Conservation (phyloP, 257 asterid species). For the Coffea canephora region DNA sequence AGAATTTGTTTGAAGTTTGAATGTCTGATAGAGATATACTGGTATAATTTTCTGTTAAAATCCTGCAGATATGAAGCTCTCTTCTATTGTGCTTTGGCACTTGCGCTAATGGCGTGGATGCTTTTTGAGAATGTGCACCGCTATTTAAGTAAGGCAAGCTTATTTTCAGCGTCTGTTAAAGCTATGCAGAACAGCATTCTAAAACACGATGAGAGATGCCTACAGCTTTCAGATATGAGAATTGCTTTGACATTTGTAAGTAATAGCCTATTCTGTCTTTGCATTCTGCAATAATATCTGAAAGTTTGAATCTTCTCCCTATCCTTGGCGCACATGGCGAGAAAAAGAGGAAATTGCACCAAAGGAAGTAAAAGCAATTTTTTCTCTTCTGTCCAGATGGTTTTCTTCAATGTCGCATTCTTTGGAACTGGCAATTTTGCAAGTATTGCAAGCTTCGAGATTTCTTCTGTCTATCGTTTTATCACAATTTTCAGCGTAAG, state of each 20-base stretch:
- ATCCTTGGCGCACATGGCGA: background rate
- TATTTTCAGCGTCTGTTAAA: slow-evolving; percentile 40
- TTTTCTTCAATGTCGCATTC: slow-evolving; percentile 92
- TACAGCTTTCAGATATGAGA: slow-evolving; percentile 78
- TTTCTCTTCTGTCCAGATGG: slow-evolving; percentile 49
- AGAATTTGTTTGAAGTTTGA: background rate
- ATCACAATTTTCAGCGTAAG: slow-evolving; percentile 95
- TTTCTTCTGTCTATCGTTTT: slow-evolving; percentile 94
- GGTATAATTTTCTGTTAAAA: slow-evolving; percentile 9
- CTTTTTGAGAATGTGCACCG: slow-evolving; percentile 74
- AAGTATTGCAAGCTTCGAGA: slow-evolving; percentile 95
- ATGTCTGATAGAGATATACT: slow-evolving; percentile 7
- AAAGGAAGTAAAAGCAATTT: background rate
- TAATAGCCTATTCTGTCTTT: slow-evolving; percentile 9
- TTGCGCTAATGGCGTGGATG: slow-evolving; percentile 90
- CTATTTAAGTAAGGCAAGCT: slow-evolving; percentile 37
- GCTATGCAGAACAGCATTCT: slow-evolving; percentile 43
- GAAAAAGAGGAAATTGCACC: background rate
- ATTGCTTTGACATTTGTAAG: slow-evolving; percentile 89
- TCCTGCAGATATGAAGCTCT: slow-evolving; percentile 89
- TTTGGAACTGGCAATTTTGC: slow-evolving; percentile 99
- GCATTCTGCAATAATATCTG: background rate
- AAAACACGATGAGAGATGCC: slow-evolving; percentile 46
- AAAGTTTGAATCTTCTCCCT: background rate
- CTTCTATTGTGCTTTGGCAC: slow-evolving; percentile 83